Evolutionary conservation across 2,329 filamentous ascomycete species (phyloP), one percentile per base, ranked within the genome.

Genomic region (Stagonosporopsis vannaccii): DNA sequence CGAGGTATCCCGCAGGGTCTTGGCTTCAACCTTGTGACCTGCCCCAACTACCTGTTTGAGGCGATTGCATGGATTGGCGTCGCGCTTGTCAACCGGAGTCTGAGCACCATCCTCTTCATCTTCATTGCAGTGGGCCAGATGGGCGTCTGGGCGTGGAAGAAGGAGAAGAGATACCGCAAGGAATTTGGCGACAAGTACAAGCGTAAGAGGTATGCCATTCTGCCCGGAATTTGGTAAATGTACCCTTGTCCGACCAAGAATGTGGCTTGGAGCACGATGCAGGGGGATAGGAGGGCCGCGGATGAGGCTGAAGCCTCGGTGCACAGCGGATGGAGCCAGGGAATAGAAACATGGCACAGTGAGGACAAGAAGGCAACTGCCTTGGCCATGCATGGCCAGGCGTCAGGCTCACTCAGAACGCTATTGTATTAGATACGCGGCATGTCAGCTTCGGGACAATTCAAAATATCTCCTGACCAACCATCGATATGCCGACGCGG

Each of bases 11-110:
- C 95, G 1, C 82, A 82, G 54, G 95, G 95, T 23, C 86, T 94
- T 56, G 91, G 93, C 26, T 98, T 97, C 77, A 82, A 81, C 62
- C 79, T 91, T 32, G 94, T 99, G 48, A 99, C 95, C 12, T 96
- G 93, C 80, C 95, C 95, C 37, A 99, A 99, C 81, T 99, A 99
- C 81, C 86, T 96, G 81, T 98, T 96, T 67, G 95, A 99, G 75
- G 83, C 90, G 6, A 76, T 96, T 33, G 87, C 93, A 0, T 99
- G 95, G 95, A 67, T 90, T 26, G 93, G 92, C 23, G 83, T 98
- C 51, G 88, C 90, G 65, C 74, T 96, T 39, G 85, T 94, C 50
- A 92, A 87, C 67, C 88, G 91, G 69, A 93, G 89, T 78, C 89
- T 90, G 81, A 85, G 87, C 46, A 90, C 95, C 0, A 80, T 87